Evolutionary conservation across 2,329 filamentous ascomycete species (phyloP).

Genomic region (Aureobasidium namibiae): DNA sequence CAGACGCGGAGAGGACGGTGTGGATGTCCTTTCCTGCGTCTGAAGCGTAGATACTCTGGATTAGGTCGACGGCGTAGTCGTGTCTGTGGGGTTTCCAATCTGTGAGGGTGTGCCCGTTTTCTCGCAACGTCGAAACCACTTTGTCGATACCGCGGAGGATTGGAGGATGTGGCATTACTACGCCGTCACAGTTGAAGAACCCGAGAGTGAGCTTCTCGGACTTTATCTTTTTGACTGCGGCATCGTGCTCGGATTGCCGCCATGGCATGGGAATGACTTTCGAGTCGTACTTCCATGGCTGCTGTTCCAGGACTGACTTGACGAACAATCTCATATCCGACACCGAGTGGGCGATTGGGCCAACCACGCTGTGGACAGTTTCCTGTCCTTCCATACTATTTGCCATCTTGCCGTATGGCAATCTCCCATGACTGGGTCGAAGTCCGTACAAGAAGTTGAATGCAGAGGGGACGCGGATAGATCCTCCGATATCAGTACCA

Average conservation of each 20-base stretch:
- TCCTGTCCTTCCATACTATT: conserved; percentile 39
- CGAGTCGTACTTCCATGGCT: conserved; percentile 52
- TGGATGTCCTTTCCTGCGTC: conserved; percentile 52
- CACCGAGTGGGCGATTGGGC: conserved; percentile 47
- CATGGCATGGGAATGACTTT: conserved; percentile 52
- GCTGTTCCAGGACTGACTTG: conserved; percentile 40
- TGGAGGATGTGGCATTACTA: conserved; percentile 29
- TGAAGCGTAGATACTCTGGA: conserved; percentile 46
- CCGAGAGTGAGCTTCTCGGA: conserved; percentile 25
- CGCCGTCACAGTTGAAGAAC: conserved; percentile 26
- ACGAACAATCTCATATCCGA: conserved; percentile 47
- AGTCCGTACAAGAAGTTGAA: conserved; percentile 40
- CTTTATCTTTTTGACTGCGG: neutral
- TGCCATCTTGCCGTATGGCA: conserved; percentile 35
- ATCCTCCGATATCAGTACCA: conserved; percentile 46
- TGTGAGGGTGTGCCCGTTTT: conserved; percentile 23
- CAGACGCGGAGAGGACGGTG: conserved; percentile 42
- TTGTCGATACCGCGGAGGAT: conserved; percentile 27
- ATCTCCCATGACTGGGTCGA: conserved; percentile 35
- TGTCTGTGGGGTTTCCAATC: conserved; percentile 44
- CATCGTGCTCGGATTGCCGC: conserved; percentile 24
- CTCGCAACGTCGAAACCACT: conserved; percentile 11
- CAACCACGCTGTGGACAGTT: conserved; percentile 41
- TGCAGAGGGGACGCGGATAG: conserved; percentile 40
- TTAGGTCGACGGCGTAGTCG: conserved; percentile 41